phyloP scores from a whole-genome alignment of 768 basidiomycete species.

The Naganishia randhawae region DNA sequence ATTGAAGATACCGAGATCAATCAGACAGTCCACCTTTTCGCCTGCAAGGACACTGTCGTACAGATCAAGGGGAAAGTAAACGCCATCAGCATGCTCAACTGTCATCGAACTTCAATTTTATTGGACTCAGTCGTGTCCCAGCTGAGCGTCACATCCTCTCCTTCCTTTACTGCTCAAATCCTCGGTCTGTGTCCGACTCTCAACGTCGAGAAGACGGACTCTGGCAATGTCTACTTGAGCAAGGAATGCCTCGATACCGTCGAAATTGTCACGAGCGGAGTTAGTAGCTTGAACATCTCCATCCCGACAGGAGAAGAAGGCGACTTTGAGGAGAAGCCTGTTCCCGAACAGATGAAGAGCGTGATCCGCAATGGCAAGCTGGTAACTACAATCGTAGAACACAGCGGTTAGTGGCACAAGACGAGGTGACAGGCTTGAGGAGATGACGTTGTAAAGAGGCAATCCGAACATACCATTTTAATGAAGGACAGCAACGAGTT shows the following conservation, averaged over 20 bases:
- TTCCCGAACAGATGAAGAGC: constrained; percentile 95
- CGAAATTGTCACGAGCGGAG: constrained; percentile 92
- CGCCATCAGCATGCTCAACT: constrained; percentile 84
- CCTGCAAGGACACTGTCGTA: constrained; percentile 80
- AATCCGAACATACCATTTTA: too few relatives aligned
- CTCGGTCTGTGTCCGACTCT: constrained; percentile 86
- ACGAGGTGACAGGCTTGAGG: not conserved
- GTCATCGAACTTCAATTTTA: constrained; percentile 78
- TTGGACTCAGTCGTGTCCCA: constrained; percentile 91
- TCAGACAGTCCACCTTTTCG: constrained; percentile 83
- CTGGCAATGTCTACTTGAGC: constrained; percentile 89
- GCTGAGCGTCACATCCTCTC: constrained; percentile 80
- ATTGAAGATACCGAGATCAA: constrained; percentile 72
- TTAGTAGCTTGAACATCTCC: constrained; percentile 84
- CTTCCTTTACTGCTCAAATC: constrained; percentile 89
- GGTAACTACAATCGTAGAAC: constrained; percentile 84
- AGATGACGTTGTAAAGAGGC: constrained; percentile 10
- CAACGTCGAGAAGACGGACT: constrained; percentile 89
- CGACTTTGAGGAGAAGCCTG: constrained; percentile 77
- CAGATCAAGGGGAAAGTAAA: constrained; percentile 90
- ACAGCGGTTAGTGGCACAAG: constrained; percentile 52
- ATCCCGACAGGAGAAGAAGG: constrained; percentile 89
- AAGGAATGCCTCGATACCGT: constrained; percentile 65
- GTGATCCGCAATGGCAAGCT: constrained; percentile 75
- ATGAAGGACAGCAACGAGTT: too few relatives aligned